Base-by-base conservation (phyloP, 208 protist species). In the Trypanosoma theileri region DNA sequence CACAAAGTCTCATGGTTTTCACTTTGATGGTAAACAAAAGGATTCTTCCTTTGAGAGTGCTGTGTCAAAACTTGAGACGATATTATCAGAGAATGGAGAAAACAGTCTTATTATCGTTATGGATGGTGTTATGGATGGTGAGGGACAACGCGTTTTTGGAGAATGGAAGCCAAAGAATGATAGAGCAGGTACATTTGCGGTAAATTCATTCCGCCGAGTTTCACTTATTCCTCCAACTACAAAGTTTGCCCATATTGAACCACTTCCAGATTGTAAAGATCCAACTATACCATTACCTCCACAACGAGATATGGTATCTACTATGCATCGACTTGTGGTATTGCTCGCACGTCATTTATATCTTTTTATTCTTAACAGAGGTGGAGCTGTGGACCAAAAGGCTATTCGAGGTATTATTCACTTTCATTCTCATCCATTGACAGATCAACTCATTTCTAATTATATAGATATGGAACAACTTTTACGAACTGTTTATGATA, bases 261-360 rank as follows among this genome's bases (percentile, higher is more conserved):
- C 91, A 44, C 75, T 96, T 46, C 91, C 91, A 12, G 72, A 88
- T 58, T 91, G 81, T 72, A 73, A 77, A 0, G 83, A 96, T 61
- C 80, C 74, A 21, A 50, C 75, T 31, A 80, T 85, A 48, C 79
- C 85, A 40, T n/a, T 80, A 10, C 65, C 75, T 55, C 75, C 73
- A 45, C 75, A 83, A 59, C 79, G 76, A 52, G 75, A 85, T 45
- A 69, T 91, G 60, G 44, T 52, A 21, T 79, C 74, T 21, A 84
- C 69, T 42, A 85, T 88, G 69, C 86, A 90, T 61, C 91, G 91
- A n/a, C 91, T 96, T 75, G 77, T 96, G 45, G 82, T 96, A 19
- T 66, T 93, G 9, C 72, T 96, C 48, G 84, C 88, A 2, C 91
- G 88, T 7, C 91, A 96, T 69, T 81, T 96, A 14, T 93, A 91